Evolutionary conservation across 352 stramenopile genomes (phyloP), one percentile per base, ranked within the genome.

Genomic region (Phytophthora brassicae): DNA sequence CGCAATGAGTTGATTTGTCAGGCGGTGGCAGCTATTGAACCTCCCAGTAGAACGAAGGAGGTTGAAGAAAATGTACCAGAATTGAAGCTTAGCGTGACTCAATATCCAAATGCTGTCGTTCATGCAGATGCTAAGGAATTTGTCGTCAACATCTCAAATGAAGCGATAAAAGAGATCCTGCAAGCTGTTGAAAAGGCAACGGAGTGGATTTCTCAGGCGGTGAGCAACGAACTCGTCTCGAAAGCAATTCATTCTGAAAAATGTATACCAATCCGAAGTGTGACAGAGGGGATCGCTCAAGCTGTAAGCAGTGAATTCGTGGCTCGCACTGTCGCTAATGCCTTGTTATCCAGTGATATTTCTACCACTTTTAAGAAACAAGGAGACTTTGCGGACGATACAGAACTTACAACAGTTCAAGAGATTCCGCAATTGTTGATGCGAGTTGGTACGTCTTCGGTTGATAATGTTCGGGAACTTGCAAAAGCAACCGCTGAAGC

Each of bases 101-200:
- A 24, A 33, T 9, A 45, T 17, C n/a, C 57, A 35, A 67, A 33
- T 20, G 41, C 20, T 54, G 14, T 19, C 26, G 59, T 74, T 22
- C 47, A 62, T 38, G 33, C 42, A 17, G 39, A 71, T 33, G 68
- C 68, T 3, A 65, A 56, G 60, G 41, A 42, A 5, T 55, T 60
- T 53, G 56, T 65, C n/a, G 56, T 51, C 41, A 17, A 31, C 5
- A 39, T 56, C 14, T 59, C 47, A 5, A 19, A 35, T 4, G 42
- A 68, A 48, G 68, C 57, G 6, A 11, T 70, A 28, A 51, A 48
- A 13, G 38, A 44, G 19, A 45, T 64, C n/a, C 29, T 58, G 23
- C 51, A 53, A 45, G 43, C 44, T 9, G 58, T 55, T 14, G 39
- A 62, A 17, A 48, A 22, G 14, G 43, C 48, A 2, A 46, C 24